Base-by-base conservation (phyloP, 176 grass and related monocot genomes). In the Olyra latifolia region DNA sequence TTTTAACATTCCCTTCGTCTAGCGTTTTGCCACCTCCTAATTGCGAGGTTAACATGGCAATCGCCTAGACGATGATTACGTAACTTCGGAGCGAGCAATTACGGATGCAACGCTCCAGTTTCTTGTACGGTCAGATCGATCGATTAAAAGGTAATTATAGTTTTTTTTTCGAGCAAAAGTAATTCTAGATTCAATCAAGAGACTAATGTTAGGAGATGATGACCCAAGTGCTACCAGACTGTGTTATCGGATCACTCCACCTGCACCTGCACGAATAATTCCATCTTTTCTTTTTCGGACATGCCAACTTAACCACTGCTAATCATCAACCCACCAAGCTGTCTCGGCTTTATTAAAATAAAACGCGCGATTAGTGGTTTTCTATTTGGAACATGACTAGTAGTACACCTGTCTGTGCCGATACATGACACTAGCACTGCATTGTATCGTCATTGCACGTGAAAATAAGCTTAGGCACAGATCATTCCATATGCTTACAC, bases 231-330 rank as follows among this genome's bases (percentile, higher is more conserved):
- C 43, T 38, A 68, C 1, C 16, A 38, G 27, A 60, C 62, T 63
- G 63, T 19, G 27, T 65, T 35, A 65, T 85, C 19, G 54, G 32
- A 79, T 64, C 67, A 2, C 17, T 62, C 80, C 30, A 41, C 43
- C 8, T 13, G 29, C 30, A 41, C 43, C 8, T 13, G 29, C 32
- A 7, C 16, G 13, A 35, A 35, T 35, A 35, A 39, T 22, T 38
- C 22, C 54, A 17, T 24, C 19, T 77, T 58, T 4, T n/a, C n/a
- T 8, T 66, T n/a, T 43, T 41, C n/a, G 64, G 64, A 85, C 46
- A 78, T 78, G 82, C 74, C 82, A 85, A 58, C 84, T 57, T 53
- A 85, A 80, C 69, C 23, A 66, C 69, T 40, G 20, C 69, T 86
- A 80, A 86, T 86, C 61, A 86, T 86, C 40, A 86, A 22, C 13